These are phyloP conservation scores for Panaeolus papilionaceus DNA, from an alignment of 768 basidiomycete species.

Conservation along the genomic window DNA sequence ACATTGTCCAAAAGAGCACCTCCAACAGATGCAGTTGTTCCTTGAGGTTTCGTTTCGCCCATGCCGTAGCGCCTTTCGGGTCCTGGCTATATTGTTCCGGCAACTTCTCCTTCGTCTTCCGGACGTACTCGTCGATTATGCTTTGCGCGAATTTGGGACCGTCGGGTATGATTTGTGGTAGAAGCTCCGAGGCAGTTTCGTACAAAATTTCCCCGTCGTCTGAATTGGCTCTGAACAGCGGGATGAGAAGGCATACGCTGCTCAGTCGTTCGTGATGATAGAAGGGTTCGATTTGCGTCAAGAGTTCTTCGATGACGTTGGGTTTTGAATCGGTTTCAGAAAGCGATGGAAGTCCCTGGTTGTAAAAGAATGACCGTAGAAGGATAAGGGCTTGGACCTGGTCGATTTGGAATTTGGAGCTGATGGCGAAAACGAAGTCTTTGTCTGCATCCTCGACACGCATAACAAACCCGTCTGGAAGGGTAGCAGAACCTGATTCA, in stretches of 20 bases:
- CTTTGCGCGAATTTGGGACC: constrained; percentile 64
- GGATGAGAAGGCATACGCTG: constrained; percentile 70
- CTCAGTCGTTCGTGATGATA: constrained; percentile 83
- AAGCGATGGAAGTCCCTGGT: constrained; percentile 68
- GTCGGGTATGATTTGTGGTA: constrained; percentile 70
- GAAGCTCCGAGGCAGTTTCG: constrained; percentile 54
- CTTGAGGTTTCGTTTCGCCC: constrained; percentile 76
- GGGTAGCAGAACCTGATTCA: constrained; percentile 68
- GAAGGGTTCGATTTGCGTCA: constrained; percentile 80
- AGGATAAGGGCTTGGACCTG: constrained; percentile 80
- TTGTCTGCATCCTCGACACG: constrained; percentile 74
- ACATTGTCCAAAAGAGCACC: constrained; percentile 90
- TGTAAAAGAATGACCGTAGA: constrained; percentile 78
- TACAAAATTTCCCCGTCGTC: constrained; percentile 61
- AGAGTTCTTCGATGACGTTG: constrained; percentile 59
- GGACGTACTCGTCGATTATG: constrained; percentile 66
- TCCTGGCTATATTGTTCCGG: constrained; percentile 53
- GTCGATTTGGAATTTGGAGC: constrained; percentile 76
- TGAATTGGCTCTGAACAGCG: constrained; percentile 76
- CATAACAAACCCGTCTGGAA: constrained; percentile 69
- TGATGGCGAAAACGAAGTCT: constrained; percentile 69
- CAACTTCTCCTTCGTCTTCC: constrained; percentile 55
- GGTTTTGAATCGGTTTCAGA: constrained; percentile 44
- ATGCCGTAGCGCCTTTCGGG: constrained; percentile 63
- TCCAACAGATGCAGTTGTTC: constrained; percentile 86